A percentile compares a stretch with the other conserved stretches of the same genome.
Evolutionary conservation across 1,284 basidiomycete species (phyloP).

Genomic region (Gomphus bonarii): DNA sequence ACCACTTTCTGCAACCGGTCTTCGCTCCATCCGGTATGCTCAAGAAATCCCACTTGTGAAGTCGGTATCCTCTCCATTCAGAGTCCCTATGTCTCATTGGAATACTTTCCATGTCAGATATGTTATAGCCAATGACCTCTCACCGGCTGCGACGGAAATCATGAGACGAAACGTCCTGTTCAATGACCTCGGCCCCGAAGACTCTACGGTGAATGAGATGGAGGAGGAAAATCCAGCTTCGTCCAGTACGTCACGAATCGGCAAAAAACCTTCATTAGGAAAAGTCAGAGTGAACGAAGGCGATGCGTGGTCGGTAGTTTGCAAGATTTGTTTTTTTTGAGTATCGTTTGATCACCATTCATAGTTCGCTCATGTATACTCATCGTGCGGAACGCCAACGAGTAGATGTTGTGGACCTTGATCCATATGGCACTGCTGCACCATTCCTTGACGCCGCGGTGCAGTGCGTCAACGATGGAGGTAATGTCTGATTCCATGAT

Average conservation of each 20-base stretch:
- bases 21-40: slow-evolving; percentile 94
- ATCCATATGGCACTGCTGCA: slow-evolving; percentile 95
- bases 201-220: not conserved
- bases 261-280: slow-evolving; percentile 24
- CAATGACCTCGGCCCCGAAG: slow-evolving; percentile 58
- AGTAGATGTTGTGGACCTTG: slow-evolving; percentile 93
- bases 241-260: slow-evolving; percentile 9
- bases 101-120: slow-evolving; percentile 37
- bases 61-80: slow-evolving; percentile 30
- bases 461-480: slow-evolving; percentile 83
- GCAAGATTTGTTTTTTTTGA: not conserved
- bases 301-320: slow-evolving; percentile 71
- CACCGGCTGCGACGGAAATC: slow-evolving; percentile 71
- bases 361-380: slow-evolving; percentile 82
- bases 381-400: slow-evolving; percentile 66
- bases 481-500: slow-evolving; percentile 28
- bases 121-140: slow-evolving; percentile 92
- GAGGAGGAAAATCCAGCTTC: slow-evolving; percentile 11
- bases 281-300: slow-evolving; percentile 80
- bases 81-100: not conserved
- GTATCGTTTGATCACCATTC: not conserved
- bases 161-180: slow-evolving; percentile 87
- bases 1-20: slow-evolving; percentile 90
- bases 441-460: slow-evolving; percentile 97
- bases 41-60: slow-evolving; percentile 92